Evolutionary conservation across 2,329 filamentous ascomycete species (phyloP).

Genomic region (Fusarium hainanense): DNA sequence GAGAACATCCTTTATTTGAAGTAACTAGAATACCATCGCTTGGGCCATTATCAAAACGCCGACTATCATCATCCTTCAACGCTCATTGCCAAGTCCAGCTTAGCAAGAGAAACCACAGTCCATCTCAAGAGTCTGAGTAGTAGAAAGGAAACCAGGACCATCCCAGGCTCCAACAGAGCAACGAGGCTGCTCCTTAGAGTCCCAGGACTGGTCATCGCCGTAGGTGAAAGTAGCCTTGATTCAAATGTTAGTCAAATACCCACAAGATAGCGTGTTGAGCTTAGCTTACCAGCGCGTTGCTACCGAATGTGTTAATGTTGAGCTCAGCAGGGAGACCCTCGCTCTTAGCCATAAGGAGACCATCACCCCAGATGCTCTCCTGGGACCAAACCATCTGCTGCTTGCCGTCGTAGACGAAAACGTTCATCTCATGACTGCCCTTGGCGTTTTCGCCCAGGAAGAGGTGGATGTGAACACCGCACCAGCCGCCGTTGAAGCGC

Average conservation of each 20-base stretch:
- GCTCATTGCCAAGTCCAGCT: not conserved
- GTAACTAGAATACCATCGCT: not conserved
- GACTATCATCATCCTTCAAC: not conserved
- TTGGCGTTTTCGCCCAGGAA: not conserved
- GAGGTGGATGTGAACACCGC: conserved; percentile 5
- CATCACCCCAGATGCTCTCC: conserved; percentile 6
- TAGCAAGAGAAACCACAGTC: conserved; percentile 5
- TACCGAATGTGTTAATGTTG: not conserved
- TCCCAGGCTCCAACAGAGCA: not conserved
- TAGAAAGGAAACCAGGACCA: not conserved
- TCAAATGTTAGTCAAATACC: not conserved
- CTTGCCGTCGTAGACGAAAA: conserved; percentile 2
- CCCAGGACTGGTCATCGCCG: not conserved
- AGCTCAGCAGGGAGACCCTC: not conserved
- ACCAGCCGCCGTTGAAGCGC: conserved; percentile 5
- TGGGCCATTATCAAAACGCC: not conserved
- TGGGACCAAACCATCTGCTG: not conserved
- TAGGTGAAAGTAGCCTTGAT: not conserved
- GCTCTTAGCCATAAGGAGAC: not conserved
- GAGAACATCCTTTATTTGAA: not conserved
- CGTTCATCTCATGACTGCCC: conserved; percentile 1
- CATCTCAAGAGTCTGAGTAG: not conserved
- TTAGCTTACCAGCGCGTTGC: not conserved
- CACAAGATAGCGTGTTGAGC: no score
- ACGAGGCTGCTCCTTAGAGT: not conserved